Evolutionary conservation across 2,329 filamentous ascomycete genomes (phyloP).

Genomic region (Cadophora gregata): DNA sequence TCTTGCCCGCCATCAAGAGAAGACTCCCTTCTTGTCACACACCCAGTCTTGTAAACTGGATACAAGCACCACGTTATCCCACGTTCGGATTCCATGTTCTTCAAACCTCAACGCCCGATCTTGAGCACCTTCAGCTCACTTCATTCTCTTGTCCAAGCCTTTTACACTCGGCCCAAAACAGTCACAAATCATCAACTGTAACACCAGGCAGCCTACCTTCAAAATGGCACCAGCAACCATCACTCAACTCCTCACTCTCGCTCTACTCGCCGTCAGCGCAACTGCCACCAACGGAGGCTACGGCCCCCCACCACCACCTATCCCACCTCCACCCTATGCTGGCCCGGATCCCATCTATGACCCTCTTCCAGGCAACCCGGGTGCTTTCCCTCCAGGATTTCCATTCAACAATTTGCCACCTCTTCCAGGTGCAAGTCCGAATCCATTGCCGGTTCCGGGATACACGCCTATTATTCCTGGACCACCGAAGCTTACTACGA

Average conservation of each 20-base stretch:
- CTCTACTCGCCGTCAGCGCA: constrained; percentile 4
- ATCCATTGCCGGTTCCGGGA: not conserved
- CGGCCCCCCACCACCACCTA: not conserved
- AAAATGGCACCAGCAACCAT: constrained; percentile 6
- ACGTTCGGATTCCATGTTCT: not conserved
- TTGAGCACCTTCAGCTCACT: not conserved
- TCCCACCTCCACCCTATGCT: not conserved
- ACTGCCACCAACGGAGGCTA: not conserved
- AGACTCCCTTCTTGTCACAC: not conserved
- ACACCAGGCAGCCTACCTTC: not conserved
- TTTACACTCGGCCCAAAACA: not conserved
- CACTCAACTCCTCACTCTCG: constrained; percentile 6
- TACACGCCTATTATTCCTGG: not conserved
- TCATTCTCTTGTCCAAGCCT: not conserved
- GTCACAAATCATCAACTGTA: not conserved
- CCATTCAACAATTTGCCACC: constrained; percentile 10
- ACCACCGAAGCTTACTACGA: not conserved
- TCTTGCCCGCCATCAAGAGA: not conserved
- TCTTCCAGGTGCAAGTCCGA: not conserved
- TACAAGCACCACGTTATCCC: not conserved
- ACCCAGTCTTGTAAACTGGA: not conserved
- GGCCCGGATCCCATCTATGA: not conserved
- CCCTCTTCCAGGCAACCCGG: not conserved
- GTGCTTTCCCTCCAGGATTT: constrained; percentile 9
- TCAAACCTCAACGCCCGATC: not conserved